These are phyloP conservation scores for Tetragonia tetragonoides DNA, from an alignment of 148 eudicot species.

Conservation along the genomic window DNA sequence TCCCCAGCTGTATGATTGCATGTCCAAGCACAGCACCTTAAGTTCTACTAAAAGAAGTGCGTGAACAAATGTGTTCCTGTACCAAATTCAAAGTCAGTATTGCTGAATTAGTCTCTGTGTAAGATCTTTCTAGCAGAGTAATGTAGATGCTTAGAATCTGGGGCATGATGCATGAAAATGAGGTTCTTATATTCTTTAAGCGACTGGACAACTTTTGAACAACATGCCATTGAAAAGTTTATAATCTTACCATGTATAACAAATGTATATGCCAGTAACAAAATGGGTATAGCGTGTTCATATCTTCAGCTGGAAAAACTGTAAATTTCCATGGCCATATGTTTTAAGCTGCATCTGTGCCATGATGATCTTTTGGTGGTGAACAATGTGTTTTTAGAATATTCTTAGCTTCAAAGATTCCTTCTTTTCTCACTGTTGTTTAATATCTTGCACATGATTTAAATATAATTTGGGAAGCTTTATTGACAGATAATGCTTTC, in stretches of 20 bases:
- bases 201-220: no score
- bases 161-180: not conserved
- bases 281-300: not conserved
- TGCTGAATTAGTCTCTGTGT: not conserved
- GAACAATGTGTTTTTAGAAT: not conserved
- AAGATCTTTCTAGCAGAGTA: not conserved
- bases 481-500: conserved; percentile 14
- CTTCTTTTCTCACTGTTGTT: not conserved
- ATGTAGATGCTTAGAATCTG: not conserved
- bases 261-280: not conserved
- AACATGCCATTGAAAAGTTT: not conserved
- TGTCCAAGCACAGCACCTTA: not conserved
- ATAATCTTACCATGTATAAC: not conserved
- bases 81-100: not conserved
- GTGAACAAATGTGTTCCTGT: not conserved
- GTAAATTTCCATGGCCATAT: not conserved
- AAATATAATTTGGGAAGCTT: conserved; percentile 8
- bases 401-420: not conserved
- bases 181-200: not conserved
- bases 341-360: not conserved
- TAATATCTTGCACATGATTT: not conserved
- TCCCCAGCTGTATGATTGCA: not conserved
- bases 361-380: not conserved
- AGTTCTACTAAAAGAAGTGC: no score
- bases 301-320: not conserved